Evolutionary conservation across 169 alveolate species (phyloP).

Genomic region (Plasmodium billcollinsi): DNA sequence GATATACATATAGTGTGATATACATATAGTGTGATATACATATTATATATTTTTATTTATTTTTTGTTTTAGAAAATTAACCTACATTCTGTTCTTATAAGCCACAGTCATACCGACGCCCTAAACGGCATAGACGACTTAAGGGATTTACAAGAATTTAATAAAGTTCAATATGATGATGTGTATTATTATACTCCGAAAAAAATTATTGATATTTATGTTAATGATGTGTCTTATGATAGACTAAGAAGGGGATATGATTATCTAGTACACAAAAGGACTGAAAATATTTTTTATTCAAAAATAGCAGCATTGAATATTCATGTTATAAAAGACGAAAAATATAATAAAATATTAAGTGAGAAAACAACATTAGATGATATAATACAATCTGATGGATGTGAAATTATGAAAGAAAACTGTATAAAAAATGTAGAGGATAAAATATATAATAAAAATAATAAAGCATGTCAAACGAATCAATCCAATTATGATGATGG

Average conservation of each 20-base stretch:
- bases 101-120: constrained; percentile 73
- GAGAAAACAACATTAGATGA: constrained; percentile 8
- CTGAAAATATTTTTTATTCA: constrained; percentile 54
- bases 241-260: constrained; percentile 49
- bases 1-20: too few relatives aligned
- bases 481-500: not conserved
- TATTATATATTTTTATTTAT: constrained; percentile 7
- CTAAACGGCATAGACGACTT: constrained; percentile 69
- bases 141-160: constrained; percentile 67
- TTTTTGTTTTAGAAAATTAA: constrained; percentile 26
- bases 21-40: too few relatives aligned
- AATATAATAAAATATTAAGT: constrained; percentile 27
- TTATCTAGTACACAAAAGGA: constrained; percentile 31
- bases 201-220: constrained; percentile 31
- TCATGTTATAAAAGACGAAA: constrained; percentile 40
- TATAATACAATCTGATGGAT: not conserved
- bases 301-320: constrained; percentile 68
- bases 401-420: not conserved
- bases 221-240: constrained; percentile 58
- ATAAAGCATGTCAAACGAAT: constrained; percentile 1
- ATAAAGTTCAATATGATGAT: constrained; percentile 20
- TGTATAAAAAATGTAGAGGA: not conserved
- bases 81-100: constrained; percentile 49
- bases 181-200: constrained; percentile 31
- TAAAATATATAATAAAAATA: constrained; percentile 1